These are phyloP conservation scores for Gracilariopsis chorda DNA, from an alignment of 23 red algal genomes.

Conservation along the genomic window DNA sequence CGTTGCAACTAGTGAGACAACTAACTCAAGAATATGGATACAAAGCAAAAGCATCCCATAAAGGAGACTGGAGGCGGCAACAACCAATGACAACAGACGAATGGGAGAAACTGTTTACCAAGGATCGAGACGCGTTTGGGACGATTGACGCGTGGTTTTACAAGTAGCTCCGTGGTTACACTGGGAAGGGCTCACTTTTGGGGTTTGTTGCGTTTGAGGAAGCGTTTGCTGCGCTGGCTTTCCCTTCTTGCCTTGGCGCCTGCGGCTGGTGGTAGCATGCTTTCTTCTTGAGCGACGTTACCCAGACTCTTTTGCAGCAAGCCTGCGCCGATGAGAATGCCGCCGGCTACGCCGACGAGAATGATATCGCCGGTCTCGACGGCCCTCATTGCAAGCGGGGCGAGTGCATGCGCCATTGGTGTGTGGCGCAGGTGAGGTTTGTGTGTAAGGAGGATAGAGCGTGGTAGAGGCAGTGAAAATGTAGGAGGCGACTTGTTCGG, in stretches of 20 bases:
- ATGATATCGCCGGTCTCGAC: constrained; percentile 53
- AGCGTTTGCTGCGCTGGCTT: constrained; percentile 65
- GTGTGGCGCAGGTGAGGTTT: too few relatives aligned
- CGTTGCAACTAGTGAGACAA: neutral
- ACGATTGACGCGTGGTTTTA: constrained; percentile 4
- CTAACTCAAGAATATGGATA: neutral
- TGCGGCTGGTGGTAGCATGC: constrained; percentile 81
- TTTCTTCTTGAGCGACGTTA: constrained; percentile 87
- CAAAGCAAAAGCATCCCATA: neutral
- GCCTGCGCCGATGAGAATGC: constrained; percentile 79
- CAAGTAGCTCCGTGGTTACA: neutral
- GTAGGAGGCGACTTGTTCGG: too few relatives aligned
- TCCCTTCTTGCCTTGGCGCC: constrained; percentile 82
- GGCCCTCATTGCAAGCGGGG: neutral
- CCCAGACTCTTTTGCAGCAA: constrained; percentile 85
- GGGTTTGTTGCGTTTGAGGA: constrained; percentile 63
- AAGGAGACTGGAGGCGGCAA: constrained; percentile 7
- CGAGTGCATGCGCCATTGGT: neutral
- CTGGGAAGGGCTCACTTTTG: constrained; percentile 4
- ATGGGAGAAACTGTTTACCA: constrained; percentile 5
- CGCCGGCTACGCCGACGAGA: constrained; percentile 79
- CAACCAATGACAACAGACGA: neutral
- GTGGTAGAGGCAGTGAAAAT: too few relatives aligned
- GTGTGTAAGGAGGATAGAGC: too few relatives aligned
- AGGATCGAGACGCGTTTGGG: neutral